A percentile compares a stretch with the other conserved stretches of the same genome.
phyloP scores from a whole-genome alignment of 148 eudicot genomes.

The Rhododendron williamsianum region DNA sequence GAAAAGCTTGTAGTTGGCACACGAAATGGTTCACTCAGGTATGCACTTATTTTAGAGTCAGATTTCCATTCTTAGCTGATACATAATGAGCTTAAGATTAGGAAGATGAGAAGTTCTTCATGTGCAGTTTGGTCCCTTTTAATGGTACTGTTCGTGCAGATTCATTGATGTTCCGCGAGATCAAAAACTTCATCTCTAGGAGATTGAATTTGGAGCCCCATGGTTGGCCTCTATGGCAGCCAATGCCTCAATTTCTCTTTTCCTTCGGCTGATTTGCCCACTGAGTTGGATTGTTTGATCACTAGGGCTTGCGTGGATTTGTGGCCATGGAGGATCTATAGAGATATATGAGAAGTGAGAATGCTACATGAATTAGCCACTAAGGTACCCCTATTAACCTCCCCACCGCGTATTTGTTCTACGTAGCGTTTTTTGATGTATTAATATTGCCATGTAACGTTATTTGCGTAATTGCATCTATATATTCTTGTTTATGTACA shows the following conservation, averaged over 20 bases:
- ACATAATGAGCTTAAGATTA: background rate
- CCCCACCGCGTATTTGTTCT: no score
- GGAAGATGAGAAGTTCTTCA: background rate
- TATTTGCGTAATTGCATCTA: no score
- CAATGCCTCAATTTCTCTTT: background rate
- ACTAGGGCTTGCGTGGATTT: background rate
- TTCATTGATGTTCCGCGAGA: slow-evolving; percentile 70
- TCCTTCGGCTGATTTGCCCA: no score
- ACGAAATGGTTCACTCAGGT: slow-evolving; percentile 95
- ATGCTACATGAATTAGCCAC: no score
- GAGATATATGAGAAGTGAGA: no score
- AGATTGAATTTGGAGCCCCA: slow-evolving; percentile 39
- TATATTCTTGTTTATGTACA: no score
- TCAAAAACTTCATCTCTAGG: slow-evolving; percentile 91
- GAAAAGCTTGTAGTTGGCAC: slow-evolving; percentile 80
- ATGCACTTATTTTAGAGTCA: background rate
- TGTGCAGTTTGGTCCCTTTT: background rate
- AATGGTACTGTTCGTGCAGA: slow-evolving; percentile 34
- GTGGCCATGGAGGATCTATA: no score
- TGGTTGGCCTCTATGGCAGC: background rate
- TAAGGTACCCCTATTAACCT: no score
- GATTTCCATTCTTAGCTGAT: background rate
- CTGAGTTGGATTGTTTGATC: background rate
- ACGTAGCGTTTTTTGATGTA: no score
- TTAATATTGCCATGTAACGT: no score